These are phyloP conservation scores for Talaromyces nanjingensis DNA, from an alignment of 495 filamentous ascomycete species.

Conservation along the genomic window DNA sequence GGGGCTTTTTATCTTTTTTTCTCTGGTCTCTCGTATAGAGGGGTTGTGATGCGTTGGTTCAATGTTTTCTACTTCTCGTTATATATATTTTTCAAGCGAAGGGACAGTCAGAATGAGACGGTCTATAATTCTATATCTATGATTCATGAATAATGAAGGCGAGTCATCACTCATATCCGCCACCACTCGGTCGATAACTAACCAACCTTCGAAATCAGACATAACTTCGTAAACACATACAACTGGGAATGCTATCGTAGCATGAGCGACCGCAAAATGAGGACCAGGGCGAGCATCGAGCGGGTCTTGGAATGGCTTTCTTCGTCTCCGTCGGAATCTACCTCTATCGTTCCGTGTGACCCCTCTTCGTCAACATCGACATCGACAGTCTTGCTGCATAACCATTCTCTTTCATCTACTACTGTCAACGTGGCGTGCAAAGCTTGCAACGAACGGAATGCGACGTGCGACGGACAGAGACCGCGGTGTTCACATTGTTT, in stretches of 20 bases:
- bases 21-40: neutral
- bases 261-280: neutral
- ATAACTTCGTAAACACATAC: neutral
- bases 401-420: neutral
- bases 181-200: neutral
- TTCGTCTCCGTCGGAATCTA: neutral
- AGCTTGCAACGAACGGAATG: slow-evolving; percentile 3
- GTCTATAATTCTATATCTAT: neutral
- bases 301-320: slow-evolving; percentile 1
- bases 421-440: neutral
- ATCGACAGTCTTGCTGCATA: neutral
- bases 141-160: neutral
- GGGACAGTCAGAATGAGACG: neutral
- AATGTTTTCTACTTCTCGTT: neutral
- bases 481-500: slow-evolving; percentile 8
- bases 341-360: neutral
- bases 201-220: neutral
- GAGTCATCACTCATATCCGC: neutral
- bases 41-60: neutral
- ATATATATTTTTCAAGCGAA: neutral
- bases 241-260: neutral
- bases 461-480: neutral
- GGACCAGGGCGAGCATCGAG: neutral
- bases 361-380: neutral
- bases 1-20: neutral